Evolutionary conservation across 2,329 filamentous ascomycete species (phyloP), one percentile per base, ranked within the genome.

Genomic region (Colletotrichum falcatum): DNA sequence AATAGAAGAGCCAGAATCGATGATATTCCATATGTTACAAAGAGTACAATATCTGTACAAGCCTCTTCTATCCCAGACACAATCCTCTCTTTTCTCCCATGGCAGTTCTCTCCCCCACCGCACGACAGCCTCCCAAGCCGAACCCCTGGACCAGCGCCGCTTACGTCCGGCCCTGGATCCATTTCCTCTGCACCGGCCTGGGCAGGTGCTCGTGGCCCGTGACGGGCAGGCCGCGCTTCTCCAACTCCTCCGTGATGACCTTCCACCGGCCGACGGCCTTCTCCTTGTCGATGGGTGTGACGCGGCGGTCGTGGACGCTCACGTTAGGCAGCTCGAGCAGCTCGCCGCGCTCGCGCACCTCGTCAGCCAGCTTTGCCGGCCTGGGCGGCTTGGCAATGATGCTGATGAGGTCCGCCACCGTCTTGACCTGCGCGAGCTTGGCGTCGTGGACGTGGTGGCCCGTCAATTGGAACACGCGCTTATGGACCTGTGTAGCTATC

Each of bases 381-480:
- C 88, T 89, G 37, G 87, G 85, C 33, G 85, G 84, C 72, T 82
- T 85, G 70, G 84, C 77, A 2, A 91, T 81, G 55, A 88, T 80
- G 33, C 83, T 81, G 51, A 93, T 80, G 61, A 93, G 79, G 35
- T 85, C 79, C 65, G 84, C 83, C 46, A 89, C 83, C 11, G 86
- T 90, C 61, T 80, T 81, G 71, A 89, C 84, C 54, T 84, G 82
- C 60, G 83, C 82, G 71, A 97, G 87, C 74, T 88, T 86, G 56
- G 88, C 84, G 80, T 98, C 95, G 20, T 92, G 85, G 74, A 97
- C 85, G 70, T 89, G 88, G 72, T 90, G 88, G 71, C 94, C 93
- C n/a, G 92, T 95, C 71, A 97, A 85, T 79, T 96, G 92, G 79
- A 92, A 89, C 72, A 94, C 83, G 70, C 94, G 91, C 83, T 97